phyloP scores from a whole-genome alignment of 2,329 filamentous ascomycete species.

The Clonostachys solani region DNA sequence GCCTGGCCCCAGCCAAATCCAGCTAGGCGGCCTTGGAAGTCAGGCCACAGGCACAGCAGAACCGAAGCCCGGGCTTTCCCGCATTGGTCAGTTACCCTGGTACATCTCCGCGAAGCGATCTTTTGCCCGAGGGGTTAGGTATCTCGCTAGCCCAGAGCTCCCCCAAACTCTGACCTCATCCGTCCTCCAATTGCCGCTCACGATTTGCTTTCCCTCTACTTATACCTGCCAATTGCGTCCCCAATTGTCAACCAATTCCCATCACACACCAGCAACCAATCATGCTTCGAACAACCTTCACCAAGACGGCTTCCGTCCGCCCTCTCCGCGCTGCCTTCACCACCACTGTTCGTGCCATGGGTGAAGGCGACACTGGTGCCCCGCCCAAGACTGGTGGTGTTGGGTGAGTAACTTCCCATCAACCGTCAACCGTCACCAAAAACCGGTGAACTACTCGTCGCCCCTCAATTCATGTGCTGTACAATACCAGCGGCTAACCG shows the following conservation, averaged over 20 bases:
- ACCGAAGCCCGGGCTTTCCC: not conserved
- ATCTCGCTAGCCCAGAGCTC: not conserved
- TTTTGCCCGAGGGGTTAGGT: not conserved
- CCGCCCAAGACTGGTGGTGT: conserved; percentile 47
- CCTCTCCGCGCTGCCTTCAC: conserved; percentile 57
- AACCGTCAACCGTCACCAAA: not conserved
- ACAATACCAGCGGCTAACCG: not conserved
- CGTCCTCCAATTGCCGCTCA: conserved; percentile 3
- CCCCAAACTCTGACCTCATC: not conserved
- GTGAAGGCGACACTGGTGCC: conserved; percentile 65
- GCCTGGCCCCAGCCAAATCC: too few species aligned
- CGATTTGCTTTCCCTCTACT: conserved; percentile 1
- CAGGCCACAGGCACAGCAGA: not conserved
- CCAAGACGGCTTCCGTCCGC: conserved; percentile 49
- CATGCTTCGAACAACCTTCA: conserved; percentile 66
- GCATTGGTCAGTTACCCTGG: too few species aligned
- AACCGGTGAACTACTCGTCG: not conserved
- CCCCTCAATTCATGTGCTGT: not conserved
- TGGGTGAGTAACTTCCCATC: conserved; percentile 44
- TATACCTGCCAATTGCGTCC: conserved; percentile 2
- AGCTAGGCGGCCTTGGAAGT: not conserved
- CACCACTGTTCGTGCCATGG: conserved; percentile 59
- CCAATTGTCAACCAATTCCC: conserved; percentile 2
- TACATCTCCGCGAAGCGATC: too few species aligned
- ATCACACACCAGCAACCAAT: conserved; percentile 11